Conservation (phyloP, 768 basidiomycete species). For the Xanthoconium stramineum region DNA sequence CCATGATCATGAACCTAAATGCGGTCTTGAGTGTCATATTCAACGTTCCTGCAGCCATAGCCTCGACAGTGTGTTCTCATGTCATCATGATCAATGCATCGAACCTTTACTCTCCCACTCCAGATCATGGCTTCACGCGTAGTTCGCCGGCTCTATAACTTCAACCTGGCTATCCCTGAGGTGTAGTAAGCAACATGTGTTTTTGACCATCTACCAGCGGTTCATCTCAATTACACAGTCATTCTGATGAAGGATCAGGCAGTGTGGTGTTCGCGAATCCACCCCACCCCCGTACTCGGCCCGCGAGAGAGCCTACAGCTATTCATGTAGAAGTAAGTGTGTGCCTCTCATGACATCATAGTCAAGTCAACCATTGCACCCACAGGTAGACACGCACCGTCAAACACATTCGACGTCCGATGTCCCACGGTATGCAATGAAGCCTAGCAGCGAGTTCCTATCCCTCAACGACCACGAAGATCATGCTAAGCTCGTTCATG, state of each 20-base stretch:
- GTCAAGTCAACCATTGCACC: slow-evolving; percentile 1
- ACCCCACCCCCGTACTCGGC: slow-evolving; percentile 14
- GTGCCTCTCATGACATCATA: background rate
- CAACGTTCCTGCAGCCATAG: slow-evolving; percentile 61
- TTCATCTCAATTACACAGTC: slow-evolving; percentile 11
- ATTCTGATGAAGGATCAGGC: slow-evolving; percentile 18
- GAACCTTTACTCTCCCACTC: background rate
- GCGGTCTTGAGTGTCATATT: slow-evolving; percentile 64
- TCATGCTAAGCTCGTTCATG: slow-evolving; percentile 11
- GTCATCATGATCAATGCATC: background rate
- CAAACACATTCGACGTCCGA: slow-evolving; percentile 24
- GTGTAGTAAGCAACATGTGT: slow-evolving; percentile 26
- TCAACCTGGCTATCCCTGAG: slow-evolving; percentile 28
- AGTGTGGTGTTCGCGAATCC: slow-evolving; percentile 16
- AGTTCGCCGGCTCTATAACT: slow-evolving; percentile 58
- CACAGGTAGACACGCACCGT: slow-evolving; percentile 30
- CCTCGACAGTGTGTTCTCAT: slow-evolving; percentile 41
- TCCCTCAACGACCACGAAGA: slow-evolving; percentile 22
- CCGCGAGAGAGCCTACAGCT: slow-evolving; percentile 15
- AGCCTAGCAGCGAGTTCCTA: slow-evolving; percentile 21
- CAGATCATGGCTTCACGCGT: slow-evolving; percentile 60
- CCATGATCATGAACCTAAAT: slow-evolving; percentile 66
- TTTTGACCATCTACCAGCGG: background rate
- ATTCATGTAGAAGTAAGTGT: slow-evolving; percentile 35
- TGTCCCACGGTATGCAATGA: slow-evolving; percentile 21